Evolutionary conservation across 2,329 filamentous ascomycete species (phyloP).

Genomic region (Xylaria digitata): DNA sequence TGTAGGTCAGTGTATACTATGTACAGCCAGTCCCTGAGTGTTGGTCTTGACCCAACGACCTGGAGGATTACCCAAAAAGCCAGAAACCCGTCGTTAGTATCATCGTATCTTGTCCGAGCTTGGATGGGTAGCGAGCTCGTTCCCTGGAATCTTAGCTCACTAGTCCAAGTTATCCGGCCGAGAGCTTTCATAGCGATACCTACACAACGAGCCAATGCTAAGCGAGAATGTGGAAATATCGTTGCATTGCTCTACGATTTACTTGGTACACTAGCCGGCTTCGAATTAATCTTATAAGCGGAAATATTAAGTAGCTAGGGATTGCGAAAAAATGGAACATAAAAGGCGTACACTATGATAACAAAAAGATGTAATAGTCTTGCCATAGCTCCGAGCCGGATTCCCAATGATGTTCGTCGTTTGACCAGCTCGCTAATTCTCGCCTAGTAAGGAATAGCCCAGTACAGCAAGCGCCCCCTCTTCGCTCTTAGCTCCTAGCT

Average conservation of each 20-base stretch:
- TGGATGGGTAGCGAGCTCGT: neutral
- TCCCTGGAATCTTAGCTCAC: neutral
- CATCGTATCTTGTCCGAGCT: neutral
- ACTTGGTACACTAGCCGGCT: neutral
- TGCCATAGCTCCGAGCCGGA: conserved; percentile 22
- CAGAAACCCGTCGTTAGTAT: neutral
- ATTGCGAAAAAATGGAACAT: conserved; percentile 10
- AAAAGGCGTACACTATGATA: neutral
- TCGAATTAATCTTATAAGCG: conserved; percentile 21
- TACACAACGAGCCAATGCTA: conserved; percentile 14
- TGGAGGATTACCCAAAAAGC: too few species aligned
- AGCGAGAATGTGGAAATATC: conserved; percentile 18
- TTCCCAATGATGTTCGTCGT: conserved; percentile 35
- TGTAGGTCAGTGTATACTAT: too few species aligned
- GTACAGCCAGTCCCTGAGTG: too few species aligned
- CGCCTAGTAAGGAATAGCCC: conserved; percentile 45
- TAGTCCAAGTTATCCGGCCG: conserved; percentile 5
- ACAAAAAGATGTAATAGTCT: conserved; percentile 11
- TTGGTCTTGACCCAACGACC: neutral
- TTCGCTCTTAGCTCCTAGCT: too few species aligned
- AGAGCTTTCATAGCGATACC: conserved; percentile 3
- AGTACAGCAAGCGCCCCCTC: conserved; percentile 38
- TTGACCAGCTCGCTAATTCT: conserved; percentile 46
- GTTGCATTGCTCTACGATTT: conserved; percentile 17
- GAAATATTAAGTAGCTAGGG: conserved; percentile 2